Evolutionary conservation across 2,329 filamentous ascomycete species (phyloP).

Genomic region (Aureobasidium melanogenum): DNA sequence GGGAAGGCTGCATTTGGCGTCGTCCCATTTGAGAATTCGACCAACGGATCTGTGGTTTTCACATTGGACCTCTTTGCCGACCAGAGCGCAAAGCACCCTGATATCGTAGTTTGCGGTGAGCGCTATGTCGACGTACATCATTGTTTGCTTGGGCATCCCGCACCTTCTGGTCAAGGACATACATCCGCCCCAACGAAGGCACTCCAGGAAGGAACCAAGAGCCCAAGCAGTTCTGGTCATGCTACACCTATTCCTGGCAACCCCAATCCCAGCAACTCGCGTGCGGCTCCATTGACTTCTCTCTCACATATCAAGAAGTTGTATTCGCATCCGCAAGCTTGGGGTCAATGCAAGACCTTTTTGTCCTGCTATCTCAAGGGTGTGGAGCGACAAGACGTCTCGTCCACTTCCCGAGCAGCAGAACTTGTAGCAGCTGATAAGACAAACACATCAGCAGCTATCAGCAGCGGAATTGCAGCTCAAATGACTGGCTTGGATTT

Average conservation of each 20-base stretch:
- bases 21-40: constrained; percentile 92
- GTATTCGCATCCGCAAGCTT: constrained; percentile 92
- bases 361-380: constrained; percentile 60
- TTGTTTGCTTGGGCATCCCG: constrained; percentile 58
- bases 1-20: constrained; percentile 61
- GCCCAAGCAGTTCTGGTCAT: constrained; percentile 33
- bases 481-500: constrained; percentile 58
- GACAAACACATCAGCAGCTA: constrained; percentile 57
- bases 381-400: constrained; percentile 73
- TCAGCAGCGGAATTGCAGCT: constrained; percentile 68
- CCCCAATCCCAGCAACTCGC: constrained; percentile 2
- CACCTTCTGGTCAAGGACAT: not conserved
- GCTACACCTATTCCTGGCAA: constrained; percentile 40
- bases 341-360: constrained; percentile 79
- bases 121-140: constrained; percentile 83
- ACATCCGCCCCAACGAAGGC: not conserved
- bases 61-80: constrained; percentile 86
- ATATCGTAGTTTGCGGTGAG: constrained; percentile 72
- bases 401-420: constrained; percentile 77
- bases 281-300: constrained; percentile 39
- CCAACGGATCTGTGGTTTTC: constrained; percentile 84
- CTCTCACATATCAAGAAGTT: constrained; percentile 61
- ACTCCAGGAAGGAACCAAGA: constrained; percentile 14
- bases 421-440: constrained; percentile 57
- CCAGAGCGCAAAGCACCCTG: constrained; percentile 51